Percentiles rank a stretch among this genome's conserved stretches.
phyloP scores from a whole-genome alignment of 78 protist species.

The Trichosphaerium sp. region DNA sequence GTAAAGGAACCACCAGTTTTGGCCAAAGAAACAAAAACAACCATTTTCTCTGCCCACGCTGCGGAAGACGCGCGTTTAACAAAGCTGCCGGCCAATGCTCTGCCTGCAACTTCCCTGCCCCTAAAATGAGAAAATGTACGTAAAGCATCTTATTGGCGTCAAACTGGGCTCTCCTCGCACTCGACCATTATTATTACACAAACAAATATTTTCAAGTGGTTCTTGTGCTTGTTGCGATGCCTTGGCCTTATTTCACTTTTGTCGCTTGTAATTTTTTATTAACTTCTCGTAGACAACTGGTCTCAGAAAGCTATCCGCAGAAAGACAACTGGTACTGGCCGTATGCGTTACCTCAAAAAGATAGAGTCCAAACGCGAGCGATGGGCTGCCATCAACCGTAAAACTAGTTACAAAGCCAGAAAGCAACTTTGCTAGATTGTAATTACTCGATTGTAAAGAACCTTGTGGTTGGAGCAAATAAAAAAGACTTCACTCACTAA shows the following conservation, averaged over 20 bases:
- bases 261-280: background rate
- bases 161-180: background rate
- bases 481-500: too few relatives aligned
- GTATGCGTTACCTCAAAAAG: conserved; percentile 82
- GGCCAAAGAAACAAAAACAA: conserved; percentile 91
- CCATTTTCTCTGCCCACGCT: conserved; percentile 94
- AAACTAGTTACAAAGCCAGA: too few relatives aligned
- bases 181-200: background rate
- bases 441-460: too few relatives aligned
- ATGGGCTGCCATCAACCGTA: too few relatives aligned
- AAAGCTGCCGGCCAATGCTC: conserved; percentile 87
- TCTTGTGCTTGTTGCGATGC: background rate
- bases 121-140: conserved; percentile 61
- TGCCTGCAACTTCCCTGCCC: conserved; percentile 94
- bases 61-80: conserved; percentile 88
- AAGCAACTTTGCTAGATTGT: too few relatives aligned
- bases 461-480: too few relatives aligned
- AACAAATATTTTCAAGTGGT: background rate
- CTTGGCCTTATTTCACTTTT: too few relatives aligned
- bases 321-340: conserved; percentile 97
- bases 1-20: conserved; percentile 90
- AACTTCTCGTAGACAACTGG: conserved; percentile 59
- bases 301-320: conserved; percentile 86
- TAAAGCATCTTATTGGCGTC: background rate
- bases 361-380: too few relatives aligned